Evolutionary conservation across 495 filamentous ascomycete genomes (phyloP).

Genomic region (Neurospora sp.): DNA sequence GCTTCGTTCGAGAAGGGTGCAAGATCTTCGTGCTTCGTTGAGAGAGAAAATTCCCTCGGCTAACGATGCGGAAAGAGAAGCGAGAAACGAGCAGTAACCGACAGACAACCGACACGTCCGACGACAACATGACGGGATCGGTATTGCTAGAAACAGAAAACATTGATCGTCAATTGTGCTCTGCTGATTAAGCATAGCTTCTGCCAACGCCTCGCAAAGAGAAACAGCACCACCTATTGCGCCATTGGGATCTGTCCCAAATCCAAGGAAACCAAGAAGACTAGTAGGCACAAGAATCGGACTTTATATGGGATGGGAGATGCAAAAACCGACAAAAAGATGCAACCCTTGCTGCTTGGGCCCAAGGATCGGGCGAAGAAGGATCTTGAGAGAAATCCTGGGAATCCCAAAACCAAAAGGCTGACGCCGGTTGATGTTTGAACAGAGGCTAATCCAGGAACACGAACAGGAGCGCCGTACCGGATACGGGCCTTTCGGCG

Average conservation of each 20-base stretch:
- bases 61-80: neutral
- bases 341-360: neutral
- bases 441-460: neutral
- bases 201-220: neutral
- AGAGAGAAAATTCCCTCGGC: neutral
- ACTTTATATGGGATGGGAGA: neutral
- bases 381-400: neutral
- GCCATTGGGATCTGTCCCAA: neutral
- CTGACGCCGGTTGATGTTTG: neutral
- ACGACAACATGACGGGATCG: neutral
- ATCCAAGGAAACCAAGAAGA: neutral
- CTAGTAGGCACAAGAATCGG: neutral
- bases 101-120: neutral
- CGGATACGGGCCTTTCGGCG: neutral
- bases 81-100: neutral
- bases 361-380: neutral
- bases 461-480: neutral
- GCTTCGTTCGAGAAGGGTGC: neutral
- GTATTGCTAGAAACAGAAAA: neutral
- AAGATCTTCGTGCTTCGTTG: neutral
- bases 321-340: neutral
- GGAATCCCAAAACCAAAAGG: neutral
- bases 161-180: neutral
- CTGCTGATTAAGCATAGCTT: neutral
- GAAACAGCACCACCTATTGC: neutral